A percentile compares a stretch with the other conserved stretches of the same genome.
Evolutionary conservation across 257 asterid genomes (phyloP).

Genomic region (Primulina tabacum): DNA sequence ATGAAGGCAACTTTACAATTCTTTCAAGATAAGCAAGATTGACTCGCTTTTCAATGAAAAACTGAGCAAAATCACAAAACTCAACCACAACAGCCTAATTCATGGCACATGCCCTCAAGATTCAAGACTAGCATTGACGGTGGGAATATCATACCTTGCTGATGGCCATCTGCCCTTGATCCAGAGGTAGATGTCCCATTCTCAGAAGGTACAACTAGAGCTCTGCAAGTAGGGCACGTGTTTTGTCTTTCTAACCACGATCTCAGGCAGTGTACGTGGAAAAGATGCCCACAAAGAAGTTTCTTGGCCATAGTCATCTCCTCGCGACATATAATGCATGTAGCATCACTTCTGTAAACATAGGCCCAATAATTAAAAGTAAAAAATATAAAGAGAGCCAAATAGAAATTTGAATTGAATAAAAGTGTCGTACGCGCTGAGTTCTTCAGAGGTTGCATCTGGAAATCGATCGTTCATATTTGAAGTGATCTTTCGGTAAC

Average conservation of each 20-base stretch:
- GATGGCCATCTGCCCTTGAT: slow-evolving; percentile 47
- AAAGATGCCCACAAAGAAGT: slow-evolving; percentile 90
- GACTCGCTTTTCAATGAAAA: slow-evolving; percentile 5
- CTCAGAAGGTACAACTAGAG: slow-evolving; percentile 85
- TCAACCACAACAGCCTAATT: background rate
- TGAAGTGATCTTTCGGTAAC: slow-evolving; percentile 89
- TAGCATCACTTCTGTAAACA: slow-evolving; percentile 67
- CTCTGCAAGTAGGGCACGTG: slow-evolving; percentile 98
- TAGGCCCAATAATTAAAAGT: slow-evolving; percentile 13
- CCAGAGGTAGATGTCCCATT: slow-evolving; percentile 48
- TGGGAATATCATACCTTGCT: slow-evolving; percentile 51
- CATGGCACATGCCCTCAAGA: background rate
- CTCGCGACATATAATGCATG: slow-evolving; percentile 97
- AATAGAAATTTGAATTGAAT: slow-evolving; percentile 11
- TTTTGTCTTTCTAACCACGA: slow-evolving; percentile 95
- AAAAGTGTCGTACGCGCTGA: slow-evolving; percentile 51
- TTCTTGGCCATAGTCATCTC: slow-evolving; percentile 94
- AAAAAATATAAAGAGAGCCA: slow-evolving; percentile 21
- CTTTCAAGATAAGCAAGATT: slow-evolving; percentile 6
- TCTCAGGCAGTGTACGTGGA: slow-evolving; percentile 93
- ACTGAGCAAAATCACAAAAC: background rate
- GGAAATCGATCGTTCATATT: slow-evolving; percentile 95
- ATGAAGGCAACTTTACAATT: slow-evolving; percentile 7
- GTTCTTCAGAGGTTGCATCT: slow-evolving; percentile 94
- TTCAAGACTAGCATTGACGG: slow-evolving; percentile 3